phyloP scores from a whole-genome alignment of 495 filamentous ascomycete genomes.

The Thermothielavioides terrestris region DNA sequence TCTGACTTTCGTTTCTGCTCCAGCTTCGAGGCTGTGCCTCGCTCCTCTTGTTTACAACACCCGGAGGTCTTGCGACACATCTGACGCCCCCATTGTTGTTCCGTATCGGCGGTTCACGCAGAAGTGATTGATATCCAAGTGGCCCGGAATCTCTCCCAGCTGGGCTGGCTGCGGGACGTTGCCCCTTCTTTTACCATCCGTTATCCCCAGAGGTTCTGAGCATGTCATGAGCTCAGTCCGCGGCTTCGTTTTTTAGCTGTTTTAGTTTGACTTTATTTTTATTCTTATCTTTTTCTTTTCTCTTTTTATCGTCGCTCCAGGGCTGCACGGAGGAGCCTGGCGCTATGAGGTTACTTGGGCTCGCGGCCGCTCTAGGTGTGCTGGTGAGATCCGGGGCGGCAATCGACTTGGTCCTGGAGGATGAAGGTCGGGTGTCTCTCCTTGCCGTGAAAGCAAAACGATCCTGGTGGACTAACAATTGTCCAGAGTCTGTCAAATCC shows the following conservation, averaged over 20 bases:
- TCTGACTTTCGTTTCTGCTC: constrained; percentile 14
- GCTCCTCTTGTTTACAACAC: not conserved
- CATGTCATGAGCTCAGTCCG: not conserved
- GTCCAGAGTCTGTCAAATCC: constrained; percentile 33
- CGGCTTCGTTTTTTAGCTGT: not conserved
- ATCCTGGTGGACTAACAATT: not conserved
- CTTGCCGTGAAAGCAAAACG: not conserved
- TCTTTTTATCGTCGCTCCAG: constrained; percentile 1
- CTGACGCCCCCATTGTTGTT: no score
- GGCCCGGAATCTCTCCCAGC: no score
- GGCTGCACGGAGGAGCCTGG: not conserved
- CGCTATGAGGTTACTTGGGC: constrained; percentile 20
- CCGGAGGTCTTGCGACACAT: not conserved
- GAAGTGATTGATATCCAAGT: no score
- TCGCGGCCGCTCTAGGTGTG: constrained; percentile 13
- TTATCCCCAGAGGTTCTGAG: no score
- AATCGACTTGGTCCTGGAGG: constrained; percentile 19
- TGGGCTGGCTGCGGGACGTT: no score
- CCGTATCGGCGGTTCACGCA: no score
- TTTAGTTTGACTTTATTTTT: not conserved
- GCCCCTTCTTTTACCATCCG: no score
- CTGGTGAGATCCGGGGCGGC: constrained; percentile 18
- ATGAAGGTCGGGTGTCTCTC: constrained; percentile 18
- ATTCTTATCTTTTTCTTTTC: not conserved
- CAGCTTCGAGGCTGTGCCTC: constrained; percentile 4